Evolutionary conservation across 2,329 filamentous ascomycete species (phyloP), one percentile per base, ranked within the genome.

Genomic region (Ophiocordyceps camponoti-leonardi): DNA sequence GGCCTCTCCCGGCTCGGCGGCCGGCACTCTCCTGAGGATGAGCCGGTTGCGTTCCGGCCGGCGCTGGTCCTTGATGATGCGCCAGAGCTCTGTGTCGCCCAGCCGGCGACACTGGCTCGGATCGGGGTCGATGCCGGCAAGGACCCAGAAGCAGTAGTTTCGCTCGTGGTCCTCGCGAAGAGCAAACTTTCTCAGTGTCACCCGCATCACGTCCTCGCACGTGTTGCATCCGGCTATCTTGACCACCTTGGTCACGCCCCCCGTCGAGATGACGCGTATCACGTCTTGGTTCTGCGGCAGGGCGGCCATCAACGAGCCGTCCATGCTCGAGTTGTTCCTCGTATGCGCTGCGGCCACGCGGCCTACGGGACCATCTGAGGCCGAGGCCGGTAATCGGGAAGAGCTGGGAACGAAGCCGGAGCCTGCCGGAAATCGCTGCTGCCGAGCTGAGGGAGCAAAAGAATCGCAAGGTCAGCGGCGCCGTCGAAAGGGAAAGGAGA

Each of bases 91-190:
- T 5, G 79, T 81, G 56, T 98, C 92, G 31, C 81, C 81, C 37
- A 96, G 71, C 44, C 85, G 79, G 49, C 87, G 80, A 60, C 86
- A 93, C 57, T 87, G 79, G 44, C 73, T 75, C 28, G 86, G 82
- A 53, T 92, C 82, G 2, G 88, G 81, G 43, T 95, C 86, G 37
- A 86, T 69, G 44, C 88, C 90, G 52, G 86, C 81, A 48, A 96
- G 71, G 1, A 94, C 82, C 70, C 92, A 96, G 66, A 98, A 96
- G 67, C 88, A 95, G 65, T 94, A 96, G 57, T 93, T 94, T 55
- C 87, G 79, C 59, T 92, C 84, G 56, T 95, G 87, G 50, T 90
- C 85, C 58, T 94, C 87, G 20, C 87, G 84, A 28, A 94, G 73
- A 39, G 81, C 79, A 51, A 94, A 85, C 61, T 96, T 96, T 53